These are phyloP conservation scores for Globisporangium cederbergense DNA, from an alignment of 352 stramenopile genomes.

Conservation along the genomic window DNA sequence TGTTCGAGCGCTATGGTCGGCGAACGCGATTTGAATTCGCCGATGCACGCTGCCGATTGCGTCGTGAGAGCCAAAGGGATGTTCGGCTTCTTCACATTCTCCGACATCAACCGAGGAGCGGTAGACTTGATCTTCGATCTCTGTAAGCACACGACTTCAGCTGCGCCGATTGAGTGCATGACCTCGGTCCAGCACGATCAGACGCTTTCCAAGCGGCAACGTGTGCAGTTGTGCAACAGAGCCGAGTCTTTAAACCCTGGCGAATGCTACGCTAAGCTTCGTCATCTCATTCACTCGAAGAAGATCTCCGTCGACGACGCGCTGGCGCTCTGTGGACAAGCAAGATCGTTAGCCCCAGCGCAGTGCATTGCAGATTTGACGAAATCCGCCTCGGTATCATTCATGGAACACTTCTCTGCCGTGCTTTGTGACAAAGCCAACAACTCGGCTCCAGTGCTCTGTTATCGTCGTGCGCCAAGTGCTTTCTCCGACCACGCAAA, in stretches of 20 bases:
- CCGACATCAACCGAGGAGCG: not conserved
- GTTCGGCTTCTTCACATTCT: conserved; percentile 7
- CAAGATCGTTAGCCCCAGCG: conserved; percentile 19
- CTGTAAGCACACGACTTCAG: conserved; percentile 27
- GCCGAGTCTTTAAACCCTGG: conserved; percentile 23
- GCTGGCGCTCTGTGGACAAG: conserved; percentile 24
- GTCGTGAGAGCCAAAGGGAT: conserved; percentile 13
- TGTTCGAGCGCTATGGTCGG: conserved; percentile 17
- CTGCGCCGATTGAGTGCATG: conserved; percentile 36
- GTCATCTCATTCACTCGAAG: conserved; percentile 26
- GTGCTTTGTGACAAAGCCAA: conserved; percentile 27
- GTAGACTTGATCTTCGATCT: conserved; percentile 20
- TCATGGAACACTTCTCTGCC: conserved; percentile 7
- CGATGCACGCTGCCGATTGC: conserved; percentile 3
- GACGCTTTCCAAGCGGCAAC: conserved; percentile 20
- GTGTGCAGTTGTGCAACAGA: conserved; percentile 25
- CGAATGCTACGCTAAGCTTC: conserved; percentile 24
- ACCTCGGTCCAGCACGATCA: conserved; percentile 24
- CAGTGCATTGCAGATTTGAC: conserved; percentile 13
- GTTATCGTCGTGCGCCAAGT: conserved; percentile 29
- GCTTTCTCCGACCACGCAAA: conserved; percentile 37
- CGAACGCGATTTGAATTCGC: not conserved
- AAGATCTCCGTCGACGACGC: conserved; percentile 22
- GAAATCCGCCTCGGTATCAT: not conserved
- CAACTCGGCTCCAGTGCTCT: conserved; percentile 31